A percentile compares a stretch with the other conserved stretches of the same genome.
These are phyloP conservation scores for Ophiostoma sp. DNA, from an alignment of 2,329 filamentous ascomycete species.

Conservation along the genomic window DNA sequence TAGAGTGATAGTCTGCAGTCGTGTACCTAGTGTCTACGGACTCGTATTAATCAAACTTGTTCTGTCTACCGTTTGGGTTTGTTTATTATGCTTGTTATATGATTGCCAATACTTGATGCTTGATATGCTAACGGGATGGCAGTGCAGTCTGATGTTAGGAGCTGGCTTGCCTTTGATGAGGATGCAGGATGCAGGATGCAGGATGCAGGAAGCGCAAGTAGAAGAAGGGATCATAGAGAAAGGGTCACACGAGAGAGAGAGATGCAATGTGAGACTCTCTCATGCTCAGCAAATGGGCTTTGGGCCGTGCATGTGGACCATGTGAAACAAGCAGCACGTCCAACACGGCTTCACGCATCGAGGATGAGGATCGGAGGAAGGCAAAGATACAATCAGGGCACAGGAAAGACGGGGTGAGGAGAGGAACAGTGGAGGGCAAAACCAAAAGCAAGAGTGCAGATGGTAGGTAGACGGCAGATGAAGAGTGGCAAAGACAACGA, in stretches of 20 bases:
- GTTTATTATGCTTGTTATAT: not conserved
- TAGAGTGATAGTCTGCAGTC: not conserved
- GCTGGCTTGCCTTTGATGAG: not conserved
- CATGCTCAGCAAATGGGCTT: constrained; percentile 8
- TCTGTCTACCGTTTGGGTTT: no score
- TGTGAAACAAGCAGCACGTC: not conserved
- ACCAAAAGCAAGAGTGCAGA: not conserved
- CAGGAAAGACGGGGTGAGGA: not conserved
- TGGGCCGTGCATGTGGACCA: not conserved
- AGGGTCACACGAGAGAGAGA: not conserved
- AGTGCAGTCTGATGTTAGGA: not conserved
- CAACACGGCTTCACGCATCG: not conserved
- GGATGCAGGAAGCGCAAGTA: not conserved
- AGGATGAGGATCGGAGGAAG: not conserved
- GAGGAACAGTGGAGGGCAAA: no score
- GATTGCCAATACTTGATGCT: not conserved
- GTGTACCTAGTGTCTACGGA: no score
- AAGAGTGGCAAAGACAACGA: not conserved
- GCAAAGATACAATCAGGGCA: not conserved
- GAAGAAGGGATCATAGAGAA: not conserved
- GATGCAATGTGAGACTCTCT: not conserved
- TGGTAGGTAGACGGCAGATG: not conserved
- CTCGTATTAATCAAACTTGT: no score
- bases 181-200: not conserved
- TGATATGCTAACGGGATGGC: not conserved